phyloP scores from a whole-genome alignment of 164 flowering plant genomes.

The Liriodendron chinense region DNA sequence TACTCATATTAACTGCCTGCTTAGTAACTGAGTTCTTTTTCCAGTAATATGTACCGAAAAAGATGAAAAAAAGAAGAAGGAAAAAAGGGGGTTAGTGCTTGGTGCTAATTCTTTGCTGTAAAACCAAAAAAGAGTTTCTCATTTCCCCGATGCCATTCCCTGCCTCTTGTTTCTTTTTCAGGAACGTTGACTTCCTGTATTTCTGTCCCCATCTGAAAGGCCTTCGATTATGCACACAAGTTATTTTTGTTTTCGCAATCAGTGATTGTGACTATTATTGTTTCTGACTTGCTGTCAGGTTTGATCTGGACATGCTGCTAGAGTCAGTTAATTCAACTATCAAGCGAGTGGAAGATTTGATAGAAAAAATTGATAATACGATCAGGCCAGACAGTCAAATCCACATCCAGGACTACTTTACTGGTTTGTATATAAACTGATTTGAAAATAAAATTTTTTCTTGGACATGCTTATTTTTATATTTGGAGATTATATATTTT shows the following conservation, averaged over 20 bases:
- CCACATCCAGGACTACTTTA: conserved; percentile 64
- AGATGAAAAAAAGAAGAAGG: too few species aligned
- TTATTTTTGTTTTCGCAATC: background rate
- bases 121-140: too few species aligned
- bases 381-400: conserved; percentile 51
- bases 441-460: background rate
- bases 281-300: conserved; percentile 42
- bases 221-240: too few species aligned
- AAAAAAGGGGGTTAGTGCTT: too few species aligned
- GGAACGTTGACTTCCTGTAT: too few species aligned
- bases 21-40: too few species aligned
- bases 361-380: conserved; percentile 56
- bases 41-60: too few species aligned
- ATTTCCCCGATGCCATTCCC: too few species aligned
- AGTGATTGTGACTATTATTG: background rate
- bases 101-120: too few species aligned
- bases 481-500: background rate
- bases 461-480: background rate
- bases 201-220: too few species aligned
- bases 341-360: conserved; percentile 80
- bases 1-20: background rate
- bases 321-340: conserved; percentile 80
- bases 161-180: too few species aligned
- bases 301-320: conserved; percentile 93
- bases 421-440: conserved; percentile 42